A percentile compares a stretch with the other conserved stretches of the same genome.
Evolutionary conservation across 2,329 filamentous ascomycete species (phyloP).

Genomic region (Fusarium bulbicola): DNA sequence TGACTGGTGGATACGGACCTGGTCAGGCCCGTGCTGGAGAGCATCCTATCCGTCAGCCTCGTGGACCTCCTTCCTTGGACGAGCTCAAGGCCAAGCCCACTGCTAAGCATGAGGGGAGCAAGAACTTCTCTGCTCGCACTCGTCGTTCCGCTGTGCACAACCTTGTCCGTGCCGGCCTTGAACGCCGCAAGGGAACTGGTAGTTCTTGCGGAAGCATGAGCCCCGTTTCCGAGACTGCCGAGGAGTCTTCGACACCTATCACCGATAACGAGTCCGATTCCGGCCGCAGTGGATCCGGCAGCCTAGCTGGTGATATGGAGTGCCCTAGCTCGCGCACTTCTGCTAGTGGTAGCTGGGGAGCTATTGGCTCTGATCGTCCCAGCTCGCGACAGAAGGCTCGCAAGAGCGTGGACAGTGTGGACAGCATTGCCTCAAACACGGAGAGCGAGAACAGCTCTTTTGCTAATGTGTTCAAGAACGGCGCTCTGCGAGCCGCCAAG

Average conservation of each 20-base stretch:
- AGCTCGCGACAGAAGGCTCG: slow-evolving; percentile 72
- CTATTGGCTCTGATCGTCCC: slow-evolving; percentile 88
- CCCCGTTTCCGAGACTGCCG: slow-evolving; percentile 83
- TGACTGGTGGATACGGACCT: slow-evolving; percentile 88
- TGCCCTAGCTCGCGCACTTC: slow-evolving; percentile 79
- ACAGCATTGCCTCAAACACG: slow-evolving; percentile 60
- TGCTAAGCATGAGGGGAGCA: slow-evolving; percentile 91
- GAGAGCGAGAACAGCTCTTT: slow-evolving; percentile 68
- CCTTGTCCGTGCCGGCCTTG: slow-evolving; percentile 87
- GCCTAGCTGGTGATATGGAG: slow-evolving; percentile 77
- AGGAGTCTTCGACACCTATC: slow-evolving; percentile 71
- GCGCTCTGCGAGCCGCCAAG: slow-evolving; percentile 61
- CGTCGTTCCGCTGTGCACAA: slow-evolving; percentile 92
- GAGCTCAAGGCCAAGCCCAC: slow-evolving; percentile 91
- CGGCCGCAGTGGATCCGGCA: slow-evolving; percentile 78
- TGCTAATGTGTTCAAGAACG: slow-evolving; percentile 72
- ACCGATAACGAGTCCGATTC: slow-evolving; percentile 80
- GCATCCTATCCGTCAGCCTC: slow-evolving; percentile 91
- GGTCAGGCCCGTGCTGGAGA: slow-evolving; percentile 93
- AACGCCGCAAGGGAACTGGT: slow-evolving; percentile 80
- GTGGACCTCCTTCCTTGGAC: slow-evolving; percentile 89
- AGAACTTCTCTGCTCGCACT: slow-evolving; percentile 95
- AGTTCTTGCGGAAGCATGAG: slow-evolving; percentile 82
- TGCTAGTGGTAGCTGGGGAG: slow-evolving; percentile 76
- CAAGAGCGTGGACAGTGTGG: slow-evolving; percentile 71